Conservation (phyloP, 129 eudicot genomes). For the Chrysanthemum seticuspe region DNA sequence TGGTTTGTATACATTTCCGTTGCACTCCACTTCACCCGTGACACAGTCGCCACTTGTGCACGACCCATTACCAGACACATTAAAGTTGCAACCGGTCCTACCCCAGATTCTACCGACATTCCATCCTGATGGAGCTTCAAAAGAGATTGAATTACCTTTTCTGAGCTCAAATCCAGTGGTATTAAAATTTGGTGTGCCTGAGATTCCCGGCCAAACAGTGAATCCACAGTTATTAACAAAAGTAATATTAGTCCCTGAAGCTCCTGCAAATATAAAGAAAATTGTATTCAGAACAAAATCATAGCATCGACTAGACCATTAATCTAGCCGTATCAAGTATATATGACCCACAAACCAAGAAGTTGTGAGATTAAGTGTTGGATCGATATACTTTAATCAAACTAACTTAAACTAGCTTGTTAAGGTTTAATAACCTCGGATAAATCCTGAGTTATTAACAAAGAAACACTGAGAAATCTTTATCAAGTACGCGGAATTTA, state of each 20-base stretch:
- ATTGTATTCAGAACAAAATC: neutral
- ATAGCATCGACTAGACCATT: no score
- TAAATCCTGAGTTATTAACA: no score
- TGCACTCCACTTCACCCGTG: conserved; percentile 9
- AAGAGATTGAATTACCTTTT: conserved; percentile 15
- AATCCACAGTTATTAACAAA: neutral
- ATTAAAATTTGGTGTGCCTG: neutral
- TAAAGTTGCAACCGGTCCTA: conserved; percentile 23
- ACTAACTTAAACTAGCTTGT: no score
- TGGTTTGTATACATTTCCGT: neutral
- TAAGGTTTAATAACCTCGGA: no score
- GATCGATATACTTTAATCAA: no score
- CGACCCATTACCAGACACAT: conserved; percentile 8
- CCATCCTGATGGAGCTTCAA: conserved; percentile 12
- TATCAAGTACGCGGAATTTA: no score
- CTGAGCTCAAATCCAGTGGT: conserved; percentile 21
- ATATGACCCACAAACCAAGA: no score
- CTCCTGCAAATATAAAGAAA: conserved; percentile 26
- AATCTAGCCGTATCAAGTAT: no score
- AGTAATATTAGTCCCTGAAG: conserved; percentile 7
- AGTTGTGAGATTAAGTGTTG: no score
- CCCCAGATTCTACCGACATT: neutral
- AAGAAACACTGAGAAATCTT: no score
- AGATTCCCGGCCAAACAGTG: conserved; percentile 27
- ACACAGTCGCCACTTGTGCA: conserved; percentile 24